Evolutionary conservation across 495 filamentous ascomycete genomes (phyloP).

Genomic region (Platismatia glauca): DNA sequence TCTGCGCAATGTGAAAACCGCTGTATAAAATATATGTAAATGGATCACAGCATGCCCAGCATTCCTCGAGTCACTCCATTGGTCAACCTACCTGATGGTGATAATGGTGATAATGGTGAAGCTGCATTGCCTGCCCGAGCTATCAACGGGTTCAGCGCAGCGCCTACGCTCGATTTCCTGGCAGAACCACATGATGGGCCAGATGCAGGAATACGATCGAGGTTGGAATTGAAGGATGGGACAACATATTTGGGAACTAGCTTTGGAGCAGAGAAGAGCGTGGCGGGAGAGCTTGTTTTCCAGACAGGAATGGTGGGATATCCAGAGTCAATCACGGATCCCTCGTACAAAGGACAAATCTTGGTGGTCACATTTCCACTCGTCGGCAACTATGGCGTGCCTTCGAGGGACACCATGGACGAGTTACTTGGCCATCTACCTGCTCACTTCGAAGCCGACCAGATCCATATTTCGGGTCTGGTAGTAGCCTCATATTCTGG

Average conservation of each 20-base stretch:
- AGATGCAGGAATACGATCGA: constrained; percentile 51
- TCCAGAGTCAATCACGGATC: constrained; percentile 88
- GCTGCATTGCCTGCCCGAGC: not conserved
- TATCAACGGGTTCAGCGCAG: not conserved
- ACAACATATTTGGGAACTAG: constrained; percentile 83
- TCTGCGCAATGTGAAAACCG: too few relatives aligned
- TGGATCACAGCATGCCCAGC: not conserved
- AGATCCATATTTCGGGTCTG: constrained; percentile 89
- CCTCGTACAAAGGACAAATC: constrained; percentile 87
- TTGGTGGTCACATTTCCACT: constrained; percentile 86
- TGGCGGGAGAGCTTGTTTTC: constrained; percentile 95
- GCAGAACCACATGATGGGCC: not conserved
- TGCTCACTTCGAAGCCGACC: constrained; percentile 79
- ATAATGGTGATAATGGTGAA: not conserved
- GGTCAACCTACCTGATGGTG: not conserved
- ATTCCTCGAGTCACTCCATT: constrained; percentile 1
- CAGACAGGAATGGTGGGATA: constrained; percentile 99
- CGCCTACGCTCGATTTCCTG: not conserved
- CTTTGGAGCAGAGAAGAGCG: constrained; percentile 86
- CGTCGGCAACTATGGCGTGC: constrained; percentile 92
- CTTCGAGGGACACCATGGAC: constrained; percentile 72
- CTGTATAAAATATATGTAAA: too few relatives aligned
- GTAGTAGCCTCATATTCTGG: constrained; percentile 85
- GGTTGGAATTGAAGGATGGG: constrained; percentile 86
- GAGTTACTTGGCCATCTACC: constrained; percentile 73